Conservation (phyloP, 176 grass and related monocot species). For the Canna indica region DNA sequence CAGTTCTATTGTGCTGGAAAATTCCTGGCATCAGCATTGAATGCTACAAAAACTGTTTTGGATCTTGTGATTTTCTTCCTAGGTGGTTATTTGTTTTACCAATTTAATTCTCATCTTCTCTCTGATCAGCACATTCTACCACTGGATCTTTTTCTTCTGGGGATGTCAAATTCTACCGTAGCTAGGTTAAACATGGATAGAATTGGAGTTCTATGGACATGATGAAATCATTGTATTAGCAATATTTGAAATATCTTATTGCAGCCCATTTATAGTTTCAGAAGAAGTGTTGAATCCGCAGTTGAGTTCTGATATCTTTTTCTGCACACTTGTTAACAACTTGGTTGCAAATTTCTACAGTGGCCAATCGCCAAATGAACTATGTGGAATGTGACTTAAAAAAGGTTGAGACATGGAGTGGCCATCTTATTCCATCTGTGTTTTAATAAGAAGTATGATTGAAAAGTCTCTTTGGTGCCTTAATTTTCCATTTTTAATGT, state of each 20-base stretch:
- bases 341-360: background rate
- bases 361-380: background rate
- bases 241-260: background rate
- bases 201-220: background rate
- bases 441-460: too few species aligned
- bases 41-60: background rate
- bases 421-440: too few species aligned
- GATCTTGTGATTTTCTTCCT: background rate
- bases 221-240: background rate
- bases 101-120: too few species aligned
- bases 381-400: background rate
- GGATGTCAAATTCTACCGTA: background rate
- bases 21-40: background rate
- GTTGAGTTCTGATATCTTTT: background rate
- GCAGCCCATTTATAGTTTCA: background rate
- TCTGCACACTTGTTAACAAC: background rate
- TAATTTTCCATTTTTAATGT: too few species aligned
- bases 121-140: too few species aligned
- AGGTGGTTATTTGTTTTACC: background rate
- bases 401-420: background rate
- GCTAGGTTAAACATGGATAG: background rate
- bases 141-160: background rate
- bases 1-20: too few species aligned
- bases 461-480: too few species aligned
- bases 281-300: background rate